Base-by-base conservation (phyloP, 2,329 filamentous ascomycete genomes). In the Lizonia empirigonia region DNA sequence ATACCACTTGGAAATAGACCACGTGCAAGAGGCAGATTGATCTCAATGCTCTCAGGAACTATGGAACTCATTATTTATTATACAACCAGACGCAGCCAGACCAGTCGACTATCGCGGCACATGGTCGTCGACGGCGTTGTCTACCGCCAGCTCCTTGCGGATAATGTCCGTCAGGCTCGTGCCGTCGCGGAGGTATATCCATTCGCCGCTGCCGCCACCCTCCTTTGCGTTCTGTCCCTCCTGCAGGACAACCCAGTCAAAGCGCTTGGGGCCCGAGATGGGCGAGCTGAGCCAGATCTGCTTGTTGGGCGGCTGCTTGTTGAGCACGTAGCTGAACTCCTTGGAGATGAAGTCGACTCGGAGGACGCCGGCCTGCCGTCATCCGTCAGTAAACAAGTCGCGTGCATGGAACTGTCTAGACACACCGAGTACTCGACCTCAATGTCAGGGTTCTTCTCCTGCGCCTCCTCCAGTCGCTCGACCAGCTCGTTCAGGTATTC, bases 241-340 rank as follows among this genome's bases (percentile, higher is more conserved):
- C 51, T 86, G 85, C 37, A 79, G 64, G 41, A 92, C 72, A 47
- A 96, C 88, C 83, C 90, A 99, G 74, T 97, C 92, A 77, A 88
- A 99, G 51, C 93, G 87, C 77, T 97, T 97, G 12, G 94, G 94
- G 0, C 94, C 94, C 5, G 90, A 92, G 45, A 91, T 79, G 4
- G 94, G 94, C 34, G 91, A 96, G 29, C 90, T 94, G 36, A 97
- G 85, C 94, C 94, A 99, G 69, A 99, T 96, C 67, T 87, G 94
- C 80, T 91, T 94, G 80, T 97, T 97, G 16, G 93, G 91, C 0
- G 94, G 94, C 74, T 99, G 94, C 76, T 99, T 99, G 83, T 99
- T 99, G 77, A 99, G 83, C 53, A 99, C 90, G 71, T 95, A 99
- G 23, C 85, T 93, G 56, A 64, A 50, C 56, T 92, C 91, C 41